These are phyloP conservation scores for Gardenia jasminoides DNA, from an alignment of 257 asterid genomes.

Conservation along the genomic window DNA sequence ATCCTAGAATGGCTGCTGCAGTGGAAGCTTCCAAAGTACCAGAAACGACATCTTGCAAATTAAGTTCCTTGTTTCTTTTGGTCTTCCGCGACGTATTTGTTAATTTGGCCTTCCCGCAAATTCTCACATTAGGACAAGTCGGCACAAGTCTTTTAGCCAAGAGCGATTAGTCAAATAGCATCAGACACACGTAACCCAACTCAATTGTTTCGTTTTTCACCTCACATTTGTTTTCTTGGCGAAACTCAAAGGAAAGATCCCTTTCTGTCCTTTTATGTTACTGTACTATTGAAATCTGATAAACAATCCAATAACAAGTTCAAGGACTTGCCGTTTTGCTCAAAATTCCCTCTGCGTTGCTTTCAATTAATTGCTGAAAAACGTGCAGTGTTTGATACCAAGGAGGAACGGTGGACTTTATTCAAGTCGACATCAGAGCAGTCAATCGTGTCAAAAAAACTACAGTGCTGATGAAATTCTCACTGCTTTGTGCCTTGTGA, in stretches of 20 bases:
- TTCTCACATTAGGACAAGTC: background rate
- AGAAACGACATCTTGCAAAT: background rate
- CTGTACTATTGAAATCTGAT: conserved; percentile 1
- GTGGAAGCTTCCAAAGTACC: background rate
- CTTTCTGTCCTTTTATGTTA: background rate
- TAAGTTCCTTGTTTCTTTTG: background rate
- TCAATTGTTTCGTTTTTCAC: background rate
- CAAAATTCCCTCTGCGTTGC: background rate
- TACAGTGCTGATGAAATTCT: background rate
- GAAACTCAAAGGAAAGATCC: background rate
- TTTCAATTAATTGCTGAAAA: background rate
- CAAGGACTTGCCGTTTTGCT: background rate
- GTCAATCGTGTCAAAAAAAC: background rate
- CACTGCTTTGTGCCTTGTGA: background rate
- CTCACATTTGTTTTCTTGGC: background rate
- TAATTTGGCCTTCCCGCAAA: background rate
- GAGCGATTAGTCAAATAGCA: background rate
- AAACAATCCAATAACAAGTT: background rate
- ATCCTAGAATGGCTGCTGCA: background rate
- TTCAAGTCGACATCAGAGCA: background rate
- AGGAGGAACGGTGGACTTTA: background rate
- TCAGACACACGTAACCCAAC: background rate
- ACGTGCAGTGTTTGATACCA: background rate
- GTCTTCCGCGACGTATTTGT: background rate
- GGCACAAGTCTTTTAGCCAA: background rate